These are phyloP conservation scores for Aspergillus mulundensis DNA, from an alignment of 495 filamentous ascomycete genomes.

Conservation along the genomic window DNA sequence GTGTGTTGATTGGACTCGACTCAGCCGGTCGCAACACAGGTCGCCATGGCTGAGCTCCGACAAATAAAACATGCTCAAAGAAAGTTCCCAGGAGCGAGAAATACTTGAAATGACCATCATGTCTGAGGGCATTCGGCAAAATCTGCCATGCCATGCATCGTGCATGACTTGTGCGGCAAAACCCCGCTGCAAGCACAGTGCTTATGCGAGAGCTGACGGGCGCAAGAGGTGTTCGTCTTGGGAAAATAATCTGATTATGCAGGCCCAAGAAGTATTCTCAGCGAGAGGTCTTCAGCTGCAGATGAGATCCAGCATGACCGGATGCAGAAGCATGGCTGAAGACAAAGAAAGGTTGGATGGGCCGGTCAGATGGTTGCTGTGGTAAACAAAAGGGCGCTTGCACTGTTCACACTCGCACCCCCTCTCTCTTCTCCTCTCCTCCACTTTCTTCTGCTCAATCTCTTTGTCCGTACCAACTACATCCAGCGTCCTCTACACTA, in stretches of 20 bases:
- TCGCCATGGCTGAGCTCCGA: not conserved
- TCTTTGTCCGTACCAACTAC: not conserved
- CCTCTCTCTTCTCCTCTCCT: not conserved
- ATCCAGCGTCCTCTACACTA: conserved; percentile 2
- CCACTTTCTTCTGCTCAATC: not conserved
- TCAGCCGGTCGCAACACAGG: conserved; percentile 4
- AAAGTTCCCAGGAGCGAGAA: not conserved
- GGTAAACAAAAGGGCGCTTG: conserved; percentile 5
- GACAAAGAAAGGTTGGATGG: conserved; percentile 1
- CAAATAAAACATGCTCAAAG: not conserved
- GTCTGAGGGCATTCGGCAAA: not conserved
- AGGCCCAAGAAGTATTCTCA: not conserved
- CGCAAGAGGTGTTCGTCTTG: not conserved
- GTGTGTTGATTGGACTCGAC: conserved; percentile 31
- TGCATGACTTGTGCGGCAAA: not conserved
- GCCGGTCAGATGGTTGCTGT: conserved; percentile 8
- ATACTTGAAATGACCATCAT: not conserved
- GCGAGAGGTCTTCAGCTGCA: not conserved
- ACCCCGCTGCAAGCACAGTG: not conserved
- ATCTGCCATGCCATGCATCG: not conserved
- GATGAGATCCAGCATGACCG: not conserved
- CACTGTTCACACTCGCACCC: not conserved
- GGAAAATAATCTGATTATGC: not conserved
- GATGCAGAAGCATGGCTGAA: not conserved
- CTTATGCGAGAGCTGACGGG: not conserved